Conservation (phyloP, 495 filamentous ascomycete species). For the Letharia columbiana region DNA sequence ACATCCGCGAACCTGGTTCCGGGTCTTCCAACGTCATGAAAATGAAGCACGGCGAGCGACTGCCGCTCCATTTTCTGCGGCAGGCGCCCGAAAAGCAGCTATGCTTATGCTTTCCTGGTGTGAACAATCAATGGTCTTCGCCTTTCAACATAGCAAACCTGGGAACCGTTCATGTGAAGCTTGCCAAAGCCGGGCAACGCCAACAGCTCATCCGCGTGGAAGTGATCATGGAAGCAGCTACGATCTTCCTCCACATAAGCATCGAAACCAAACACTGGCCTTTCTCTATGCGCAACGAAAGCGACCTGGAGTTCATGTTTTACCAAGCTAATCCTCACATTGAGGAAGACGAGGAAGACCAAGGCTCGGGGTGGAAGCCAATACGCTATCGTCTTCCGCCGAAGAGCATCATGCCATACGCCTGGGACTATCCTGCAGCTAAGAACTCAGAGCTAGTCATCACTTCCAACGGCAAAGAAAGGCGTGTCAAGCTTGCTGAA, state of each 20-base stretch:
- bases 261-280: constrained; percentile 92
- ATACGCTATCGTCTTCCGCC: constrained; percentile 89
- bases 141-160: constrained; percentile 95
- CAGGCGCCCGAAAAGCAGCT: constrained; percentile 74
- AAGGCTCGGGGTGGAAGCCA: constrained; percentile 71
- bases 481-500: constrained; percentile 87
- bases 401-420: constrained; percentile 97
- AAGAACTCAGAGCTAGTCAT: constrained; percentile 89
- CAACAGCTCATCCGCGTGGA: constrained; percentile 84
- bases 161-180: constrained; percentile 84
- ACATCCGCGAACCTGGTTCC: constrained; percentile 71
- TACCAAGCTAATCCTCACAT: constrained; percentile 72
- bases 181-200: constrained; percentile 79
- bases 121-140: constrained; percentile 97
- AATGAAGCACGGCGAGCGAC: constrained; percentile 63
- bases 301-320: constrained; percentile 91
- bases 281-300: constrained; percentile 97
- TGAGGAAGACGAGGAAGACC: constrained; percentile 76
- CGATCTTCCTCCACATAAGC: constrained; percentile 85
- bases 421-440: constrained; percentile 97
- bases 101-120: constrained; percentile 83
- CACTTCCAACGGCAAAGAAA: constrained; percentile 65
- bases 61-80: constrained; percentile 81
- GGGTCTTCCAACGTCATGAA: constrained; percentile 67
- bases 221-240: constrained; percentile 81